Conservation (phyloP, 2,329 filamentous ascomycete species). For the Emmonsiellopsis sp. region DNA sequence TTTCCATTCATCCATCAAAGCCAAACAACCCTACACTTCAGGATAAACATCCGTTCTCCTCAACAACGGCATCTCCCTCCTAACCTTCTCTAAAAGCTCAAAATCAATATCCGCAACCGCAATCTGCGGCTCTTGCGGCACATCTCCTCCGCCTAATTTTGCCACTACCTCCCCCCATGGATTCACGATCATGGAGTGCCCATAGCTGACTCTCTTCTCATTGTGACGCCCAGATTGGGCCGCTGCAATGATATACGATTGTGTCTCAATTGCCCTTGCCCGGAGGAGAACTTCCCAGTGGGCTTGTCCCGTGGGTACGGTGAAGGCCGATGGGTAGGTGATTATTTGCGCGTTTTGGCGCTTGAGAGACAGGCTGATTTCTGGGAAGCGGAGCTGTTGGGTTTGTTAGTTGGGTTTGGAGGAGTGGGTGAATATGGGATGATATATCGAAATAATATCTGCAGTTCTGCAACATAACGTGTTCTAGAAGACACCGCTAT, state of each 20-base stretch:
- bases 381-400: slow-evolving; percentile 61
- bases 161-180: slow-evolving; percentile 74
- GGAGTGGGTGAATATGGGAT: background rate
- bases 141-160: slow-evolving; percentile 42
- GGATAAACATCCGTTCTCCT: slow-evolving; percentile 45
- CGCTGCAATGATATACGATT: slow-evolving; percentile 77
- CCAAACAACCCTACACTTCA: slow-evolving; percentile 23
- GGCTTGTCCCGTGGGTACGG: slow-evolving; percentile 69
- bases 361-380: slow-evolving; percentile 59
- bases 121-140: slow-evolving; percentile 36
- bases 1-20: background rate
- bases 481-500: background rate
- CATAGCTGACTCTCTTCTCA: slow-evolving; percentile 69
- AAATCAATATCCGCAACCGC: slow-evolving; percentile 47
- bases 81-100: slow-evolving; percentile 41
- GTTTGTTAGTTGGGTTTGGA: background rate
- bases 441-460: too few species aligned
- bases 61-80: slow-evolving; percentile 47
- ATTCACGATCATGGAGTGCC: slow-evolving; percentile 73
- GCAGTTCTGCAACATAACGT: too few species aligned
- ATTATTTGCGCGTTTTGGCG: slow-evolving; percentile 63
- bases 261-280: slow-evolving; percentile 77
- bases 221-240: slow-evolving; percentile 73
- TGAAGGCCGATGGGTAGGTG: slow-evolving; percentile 85
- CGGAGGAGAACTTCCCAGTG: slow-evolving; percentile 79